Evolutionary conservation across 2,329 filamentous ascomycete genomes (phyloP), one percentile per base, ranked within the genome.

Genomic region (Thielaviopsis ethacetica): DNA sequence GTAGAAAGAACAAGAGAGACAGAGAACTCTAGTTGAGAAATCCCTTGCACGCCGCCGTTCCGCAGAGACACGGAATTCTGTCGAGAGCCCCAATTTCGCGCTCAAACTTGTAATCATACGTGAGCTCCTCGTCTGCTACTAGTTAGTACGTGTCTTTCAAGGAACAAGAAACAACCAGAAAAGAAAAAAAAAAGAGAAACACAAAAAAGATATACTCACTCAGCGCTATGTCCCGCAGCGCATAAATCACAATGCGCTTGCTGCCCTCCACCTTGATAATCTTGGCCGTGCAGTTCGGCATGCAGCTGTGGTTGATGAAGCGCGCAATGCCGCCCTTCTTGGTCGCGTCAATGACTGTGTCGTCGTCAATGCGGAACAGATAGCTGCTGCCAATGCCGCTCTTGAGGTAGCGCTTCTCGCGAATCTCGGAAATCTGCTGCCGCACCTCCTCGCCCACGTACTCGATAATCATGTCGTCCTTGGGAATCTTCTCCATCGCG

Each of bases 41-140:
- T 63, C 93, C 93, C 77, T 98, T 98, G 77, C 93, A 98, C 54
- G 89, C 90, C 30, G 91, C 83, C 51, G 91, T 96, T 62, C 93
- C 93, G 71, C 93, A 98, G 56, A 98, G 83, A 76, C 93, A 98
- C 56, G 93, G 93, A 66, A 98, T 96, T 63, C 93, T 88, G 71
- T 98, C 93, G 63, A 90, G 82, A 65, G 89, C 94, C 67, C 90
- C 90, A 67, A 94, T 88, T 73, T 98, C 93, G 66, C 93, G 87
- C 75, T 98, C 93, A 71, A 98, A 98, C 72, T 98, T 98, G 80
- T 98, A 98, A 76, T 98, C 93, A 75, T 98, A 98, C 1, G 93
- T 98, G 70, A 98, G 83, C 76, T 98, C 93, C 74, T 98, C 93
- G 70, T 96, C 93, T 98, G 68, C 62, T 57, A 56, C 68, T 65